Base-by-base conservation (phyloP, 164 flowering plant genomes). In the Nymphaea colorata region DNA sequence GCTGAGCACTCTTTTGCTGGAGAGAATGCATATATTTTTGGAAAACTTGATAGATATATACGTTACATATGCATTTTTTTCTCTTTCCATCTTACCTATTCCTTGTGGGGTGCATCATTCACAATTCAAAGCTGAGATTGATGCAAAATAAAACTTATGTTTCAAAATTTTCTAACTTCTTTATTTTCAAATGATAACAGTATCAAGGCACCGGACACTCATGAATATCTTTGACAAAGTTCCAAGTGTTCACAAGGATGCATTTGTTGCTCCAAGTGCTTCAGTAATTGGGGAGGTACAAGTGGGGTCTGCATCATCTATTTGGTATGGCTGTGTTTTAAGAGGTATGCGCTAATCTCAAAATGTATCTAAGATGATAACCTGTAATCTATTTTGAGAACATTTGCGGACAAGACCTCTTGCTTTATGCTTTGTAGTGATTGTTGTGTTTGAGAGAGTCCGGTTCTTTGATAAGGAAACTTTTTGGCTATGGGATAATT, bases 261-360 rank as follows among this genome's bases (percentile, higher is more conserved):
- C 88, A 59, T 93, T 93, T 79, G 90, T 93, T 41, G 96, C 98
- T 41, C 98, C 98, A 41, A 90, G 90, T 78, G 98, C 98, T 44
- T 90, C 96, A 47, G 41, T 93, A 64, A 83, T 81, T 73, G 96
- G 98, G 15, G 93, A 93, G 78, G 95, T 93, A 75, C 86, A 79
- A 63, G 83, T 93, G 53, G 96, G 98, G 61, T 79, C 74, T 18
- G 84, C 79, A 47, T 87, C 98, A 11, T 93, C 98, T 44, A 84
- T 90, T 78, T 90, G 96, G 98, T 93, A 93, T 79, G 98, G 96
- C 59, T 90, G 93, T 73, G 95, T 93, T 70, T 77, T 93, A 73
- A 82, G 96, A 90, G 98, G 98, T 92, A 81, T 72, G 83, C 16
- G 2, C n/a, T 61, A 61, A 3, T 61, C 41, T 61, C 16, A n/a